These are phyloP conservation scores for Starmerella floris DNA, from an alignment of 805 yeast species.

Conservation along the genomic window DNA sequence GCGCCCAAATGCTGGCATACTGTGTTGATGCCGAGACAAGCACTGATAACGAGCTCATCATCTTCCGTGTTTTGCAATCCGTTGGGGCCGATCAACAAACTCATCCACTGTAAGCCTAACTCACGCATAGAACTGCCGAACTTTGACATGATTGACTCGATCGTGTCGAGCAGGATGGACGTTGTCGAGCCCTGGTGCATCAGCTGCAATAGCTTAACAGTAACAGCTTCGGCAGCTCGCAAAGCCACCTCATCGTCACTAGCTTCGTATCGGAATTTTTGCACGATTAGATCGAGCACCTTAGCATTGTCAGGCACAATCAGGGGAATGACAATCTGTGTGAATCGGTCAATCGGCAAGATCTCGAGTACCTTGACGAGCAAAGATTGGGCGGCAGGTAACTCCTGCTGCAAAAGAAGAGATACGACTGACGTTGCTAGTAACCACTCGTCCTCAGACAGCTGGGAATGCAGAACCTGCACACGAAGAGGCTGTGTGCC, in stretches of 20 bases:
- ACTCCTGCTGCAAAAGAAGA: conserved; percentile 23
- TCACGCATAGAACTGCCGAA: conserved; percentile 38
- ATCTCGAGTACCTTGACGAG: conserved; percentile 52
- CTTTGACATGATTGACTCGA: conserved; percentile 45
- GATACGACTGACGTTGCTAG: conserved; percentile 21
- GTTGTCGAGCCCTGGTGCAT: conserved; percentile 1
- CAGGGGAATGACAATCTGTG: conserved; percentile 43
- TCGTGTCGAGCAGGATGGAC: conserved; percentile 14
- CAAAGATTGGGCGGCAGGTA: conserved; percentile 32
- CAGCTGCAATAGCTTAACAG: conserved; percentile 37
- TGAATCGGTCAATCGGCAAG: conserved; percentile 63
- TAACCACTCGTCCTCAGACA: conserved; percentile 12
- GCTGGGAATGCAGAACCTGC: conserved; percentile 30
- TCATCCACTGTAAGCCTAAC: conserved; percentile 37
- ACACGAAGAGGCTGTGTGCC: conserved; percentile 39
- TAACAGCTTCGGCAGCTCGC: conserved; percentile 39
- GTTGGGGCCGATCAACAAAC: conserved; percentile 35
- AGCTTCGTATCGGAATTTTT: conserved; percentile 58
- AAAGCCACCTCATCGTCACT: conserved; percentile 37
- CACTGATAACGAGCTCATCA: conserved; percentile 51
- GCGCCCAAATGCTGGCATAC: conserved; percentile 69
- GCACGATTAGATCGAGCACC: conserved; percentile 47
- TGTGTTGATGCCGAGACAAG: conserved; percentile 58
- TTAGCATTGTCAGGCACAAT: conserved; percentile 30
- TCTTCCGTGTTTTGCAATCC: conserved; percentile 45